These are phyloP conservation scores for Blakeslea trispora DNA, from an alignment of 371 early-diverging fungal genomes.

Conservation along the genomic window DNA sequence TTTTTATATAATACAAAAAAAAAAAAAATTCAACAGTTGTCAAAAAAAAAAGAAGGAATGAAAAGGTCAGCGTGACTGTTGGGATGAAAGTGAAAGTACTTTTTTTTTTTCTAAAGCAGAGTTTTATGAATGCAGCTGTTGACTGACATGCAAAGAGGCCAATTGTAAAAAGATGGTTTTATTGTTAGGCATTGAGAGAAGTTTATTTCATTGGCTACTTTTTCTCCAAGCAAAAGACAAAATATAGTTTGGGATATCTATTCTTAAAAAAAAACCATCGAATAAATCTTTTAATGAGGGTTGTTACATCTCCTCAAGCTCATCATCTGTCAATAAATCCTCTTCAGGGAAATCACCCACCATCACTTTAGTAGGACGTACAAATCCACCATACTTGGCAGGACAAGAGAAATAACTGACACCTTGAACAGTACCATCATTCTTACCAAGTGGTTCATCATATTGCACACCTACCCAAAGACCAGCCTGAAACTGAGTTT, in stretches of 20 bases:
- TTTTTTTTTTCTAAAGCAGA: no score
- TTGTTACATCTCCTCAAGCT: slow-evolving; percentile 60
- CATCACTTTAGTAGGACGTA: slow-evolving; percentile 82
- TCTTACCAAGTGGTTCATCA: slow-evolving; percentile 96
- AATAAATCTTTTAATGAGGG: no score
- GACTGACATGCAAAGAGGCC: no score
- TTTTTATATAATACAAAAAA: neutral
- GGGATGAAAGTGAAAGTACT: no score
- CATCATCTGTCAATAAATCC: slow-evolving; percentile 51
- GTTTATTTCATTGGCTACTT: no score
- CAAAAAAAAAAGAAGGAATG: neutral
- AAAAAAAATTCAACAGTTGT: neutral
- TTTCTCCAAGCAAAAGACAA: no score
- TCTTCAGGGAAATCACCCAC: slow-evolving; percentile 90
- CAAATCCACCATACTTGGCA: slow-evolving; percentile 82
- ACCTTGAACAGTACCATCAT: slow-evolving; percentile 88
- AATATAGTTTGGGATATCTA: no score
- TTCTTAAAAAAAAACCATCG: no score
- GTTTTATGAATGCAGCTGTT: no score
- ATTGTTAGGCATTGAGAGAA: no score
- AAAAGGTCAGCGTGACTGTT: no score
- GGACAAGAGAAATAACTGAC: slow-evolving; percentile 75
- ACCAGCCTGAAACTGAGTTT: slow-evolving; percentile 81
- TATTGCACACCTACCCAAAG: slow-evolving; percentile 94
- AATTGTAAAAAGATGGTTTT: no score